Base-by-base conservation (phyloP, 441 rosid genomes). In the Aquilaria agallochum region DNA sequence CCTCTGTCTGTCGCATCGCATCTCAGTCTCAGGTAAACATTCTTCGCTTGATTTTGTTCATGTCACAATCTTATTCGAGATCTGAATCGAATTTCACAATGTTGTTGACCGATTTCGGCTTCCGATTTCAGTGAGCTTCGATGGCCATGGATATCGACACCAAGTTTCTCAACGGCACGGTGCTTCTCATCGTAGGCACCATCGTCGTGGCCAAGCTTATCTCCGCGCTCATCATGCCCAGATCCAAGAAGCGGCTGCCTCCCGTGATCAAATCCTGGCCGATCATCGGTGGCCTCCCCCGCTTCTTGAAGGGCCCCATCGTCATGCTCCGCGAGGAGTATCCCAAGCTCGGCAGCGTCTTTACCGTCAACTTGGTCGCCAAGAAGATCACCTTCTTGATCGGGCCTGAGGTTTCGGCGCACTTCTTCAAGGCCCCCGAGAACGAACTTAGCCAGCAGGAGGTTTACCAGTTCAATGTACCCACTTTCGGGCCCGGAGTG, bases 401-500 rank as follows among this genome's bases (percentile, higher is more conserved):
- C 48, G 99, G 98, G 3, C 99, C 98, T 32, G 97, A 95, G 73
- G 98, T 95, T 36, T 92, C 99, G 0, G 84, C 99, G 0, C 99
- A 92, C 73, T 92, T 95, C 73, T 95, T 92, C 72, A 95, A 95
- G 89, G 98, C 99, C 58, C 46, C 86, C 0, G 99, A 95, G 64
- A 63, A 86, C 5, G 98, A 95, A 49, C 89, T 95, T 44, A 95
- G 99, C 67, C 99, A 95, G 85, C 98, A 95, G 76, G 99, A 95
- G 70, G 96, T 95, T 6, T 95, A 95, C 70, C 96, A 86, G 65
- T 95, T 95, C 87, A 95, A 95, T 65, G 99, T 95, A 56, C 99
- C 98, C 2, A 87, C 96, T 58, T 95, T 95, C 62, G 99, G 99
- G 9, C 99, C 96, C 5, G 98, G 98, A 27, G 99, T 95, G 49